phyloP scores from a whole-genome alignment of 2,329 filamentous ascomycete species.

The Colletotrichum tofieldiae region DNA sequence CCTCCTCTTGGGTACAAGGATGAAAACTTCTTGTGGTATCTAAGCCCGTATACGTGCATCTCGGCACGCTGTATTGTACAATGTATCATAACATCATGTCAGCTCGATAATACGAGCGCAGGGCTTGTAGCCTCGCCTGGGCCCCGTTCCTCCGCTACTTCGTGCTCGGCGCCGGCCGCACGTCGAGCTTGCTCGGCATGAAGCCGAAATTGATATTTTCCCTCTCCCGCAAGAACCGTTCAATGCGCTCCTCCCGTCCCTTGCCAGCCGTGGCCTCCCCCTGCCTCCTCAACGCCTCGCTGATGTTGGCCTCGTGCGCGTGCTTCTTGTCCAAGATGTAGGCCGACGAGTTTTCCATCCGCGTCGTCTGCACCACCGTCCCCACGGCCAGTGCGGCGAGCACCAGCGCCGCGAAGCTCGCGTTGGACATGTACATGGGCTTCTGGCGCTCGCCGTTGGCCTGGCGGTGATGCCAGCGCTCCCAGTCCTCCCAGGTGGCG shows the following conservation, averaged over 20 bases:
- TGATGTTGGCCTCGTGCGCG: constrained; percentile 77
- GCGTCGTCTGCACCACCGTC: constrained; percentile 79
- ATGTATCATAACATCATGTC: constrained; percentile 30
- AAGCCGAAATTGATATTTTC: constrained; percentile 64
- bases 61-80: constrained; percentile 33
- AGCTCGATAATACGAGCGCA: constrained; percentile 27
- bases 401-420: constrained; percentile 82
- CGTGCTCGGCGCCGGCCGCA: constrained; percentile 5
- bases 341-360: constrained; percentile 75
- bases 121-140: neutral
- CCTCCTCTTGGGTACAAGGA: neutral
- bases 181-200: constrained; percentile 45
- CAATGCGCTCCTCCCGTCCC: constrained; percentile 77
- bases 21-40: constrained; percentile 1
- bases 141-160: constrained; percentile 11
- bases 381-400: constrained; percentile 76
- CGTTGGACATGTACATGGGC: constrained; percentile 82
- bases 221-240: constrained; percentile 82
- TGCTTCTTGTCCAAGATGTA: constrained; percentile 78
- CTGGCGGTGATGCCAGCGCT: constrained; percentile 78
- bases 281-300: constrained; percentile 69
- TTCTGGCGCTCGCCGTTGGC: constrained; percentile 64
- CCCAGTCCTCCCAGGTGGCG: constrained; percentile 99
- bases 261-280: constrained; percentile 67
- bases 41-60: constrained; percentile 7